Evolutionary conservation across 345 rosid genomes (phyloP), one percentile per base, ranked within the genome.

Genomic region (Sonneratia caseolaris): DNA sequence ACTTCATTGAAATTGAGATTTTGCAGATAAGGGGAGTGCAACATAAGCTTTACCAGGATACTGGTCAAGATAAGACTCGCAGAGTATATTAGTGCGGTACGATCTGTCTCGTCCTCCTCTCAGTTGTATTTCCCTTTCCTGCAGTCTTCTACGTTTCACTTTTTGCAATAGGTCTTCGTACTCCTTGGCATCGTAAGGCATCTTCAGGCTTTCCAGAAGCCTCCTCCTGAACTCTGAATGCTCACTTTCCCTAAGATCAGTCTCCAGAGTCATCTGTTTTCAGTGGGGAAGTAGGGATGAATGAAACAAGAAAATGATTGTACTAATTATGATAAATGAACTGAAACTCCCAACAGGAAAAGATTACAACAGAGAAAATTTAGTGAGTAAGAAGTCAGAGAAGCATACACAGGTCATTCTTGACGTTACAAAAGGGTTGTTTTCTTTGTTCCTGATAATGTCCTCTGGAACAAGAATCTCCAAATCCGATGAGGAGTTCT

Each of bases 21-120:
- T n/a, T 48, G 36, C 16, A n/a, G 27, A 64, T 37, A 27, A 11
- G 37, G 24, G n/a, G 32, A 59, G 10, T 62, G 24, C 45, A 32
- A 22, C 37, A 37, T 45, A 15, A 48, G 38, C 22, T 76, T 73
- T 79, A 86, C 97, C 92, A 14, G 56, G 19, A 72, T 80, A 72
- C 16, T 27, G 70, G 4, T 93, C 89, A 66, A 89, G 81, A 78
- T 79, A 89, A 42, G 98, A 90, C 73, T 48, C 75, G 38, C 79
- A 76, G 18, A 38, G 0, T 13, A 71, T n/a, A 24, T 66, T 40
- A 3, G 62, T 48, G 7, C 61, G 2, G 80, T 53, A 77, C 18
- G 57, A 3, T 66, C 53, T 79, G 16, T 51, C 76, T 55, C 69
- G 74, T 74, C 89, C 87, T 66, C 72, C 68, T 48, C 90, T 86